Evolutionary conservation across 2,329 filamentous ascomycete genomes (phyloP).

Genomic region (Sclerotinia subarctica): DNA sequence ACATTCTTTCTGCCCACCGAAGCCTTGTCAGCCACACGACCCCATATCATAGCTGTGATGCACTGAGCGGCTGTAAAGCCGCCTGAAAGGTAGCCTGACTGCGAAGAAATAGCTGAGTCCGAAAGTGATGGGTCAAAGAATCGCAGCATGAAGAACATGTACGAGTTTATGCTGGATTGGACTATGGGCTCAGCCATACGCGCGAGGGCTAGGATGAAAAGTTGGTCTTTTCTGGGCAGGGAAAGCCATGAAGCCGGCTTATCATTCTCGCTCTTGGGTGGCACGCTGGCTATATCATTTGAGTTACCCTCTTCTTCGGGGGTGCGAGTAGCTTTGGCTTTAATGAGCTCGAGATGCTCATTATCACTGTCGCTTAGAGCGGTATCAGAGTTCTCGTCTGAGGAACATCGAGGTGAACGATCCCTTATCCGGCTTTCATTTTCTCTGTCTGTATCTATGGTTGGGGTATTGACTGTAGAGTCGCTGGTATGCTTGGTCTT

Average conservation of each 20-base stretch:
- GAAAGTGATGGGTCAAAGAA: slow-evolving; percentile 1
- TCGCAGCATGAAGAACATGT: slow-evolving; percentile 7
- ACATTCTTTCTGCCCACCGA: slow-evolving; percentile 5
- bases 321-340: not conserved
- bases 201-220: not conserved
- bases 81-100: not conserved
- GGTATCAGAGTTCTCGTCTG: not conserved
- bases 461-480: not conserved
- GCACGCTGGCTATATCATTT: not conserved
- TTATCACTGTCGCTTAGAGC: not conserved
- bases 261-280: not conserved
- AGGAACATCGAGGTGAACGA: not conserved
- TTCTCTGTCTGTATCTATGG: not conserved
- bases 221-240: not conserved
- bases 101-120: not conserved
- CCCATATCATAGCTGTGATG: slow-evolving; percentile 3
- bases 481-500: not conserved
- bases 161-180: slow-evolving; percentile 8
- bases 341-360: not conserved
- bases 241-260: not conserved
- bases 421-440: not conserved
- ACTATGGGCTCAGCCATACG: slow-evolving; percentile 9
- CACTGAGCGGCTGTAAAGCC: slow-evolving; percentile 1
- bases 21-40: not conserved
- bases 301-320: not conserved